Evolutionary conservation across 2,329 filamentous ascomycete genomes (phyloP), one percentile per base, ranked within the genome.

Genomic region (Sarocladiaceae sp.): DNA sequence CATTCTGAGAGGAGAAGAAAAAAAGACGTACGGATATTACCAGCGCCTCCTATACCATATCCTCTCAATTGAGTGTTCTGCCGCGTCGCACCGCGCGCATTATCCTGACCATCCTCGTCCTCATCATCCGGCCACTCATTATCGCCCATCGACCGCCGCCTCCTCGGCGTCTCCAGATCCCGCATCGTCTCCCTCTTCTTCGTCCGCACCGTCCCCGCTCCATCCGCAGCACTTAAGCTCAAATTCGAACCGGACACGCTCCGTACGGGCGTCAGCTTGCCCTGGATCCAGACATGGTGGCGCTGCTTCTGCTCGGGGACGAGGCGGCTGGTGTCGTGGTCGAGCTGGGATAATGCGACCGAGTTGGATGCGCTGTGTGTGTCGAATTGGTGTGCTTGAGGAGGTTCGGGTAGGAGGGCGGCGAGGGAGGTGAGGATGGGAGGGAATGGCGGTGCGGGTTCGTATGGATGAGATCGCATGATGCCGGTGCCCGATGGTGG

Each of bases 21-120:
- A 18, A 10, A 33, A 3, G 3, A 60, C 62, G 51, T 45, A 66
- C 63, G 56, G 12, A 67, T 67, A 45, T 68, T 67, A 0, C 64
- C 63, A 12, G 57, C 59, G 2, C 64, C 64, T 3, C 65, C 65
- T 29, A 67, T 67, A 13, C 64, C 64, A 44, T 65, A 67, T 3
- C 63, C 60, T 19, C 64, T 53, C 23, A 62, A 50, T 47, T 64
- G 61, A 7, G 55, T 49, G 15, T 24, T 41, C 29, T 41, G 37
- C 37, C 23, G 26, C 23, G 19, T 27, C 4, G 23, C 37, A n/a
- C n/a, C n/a, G n/a, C n/a, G n/a, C 4, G n/a, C 19, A 24, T n/a
- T 13, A 24, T 39, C 34, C 3, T 4, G 12, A 13, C 34, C 34
- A 9, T 39, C 47, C 43, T 58, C 54, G 29, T 55, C 53, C 23